Conservation (phyloP, 495 filamentous ascomycete species). For the Aspergillus cavernicola region DNA sequence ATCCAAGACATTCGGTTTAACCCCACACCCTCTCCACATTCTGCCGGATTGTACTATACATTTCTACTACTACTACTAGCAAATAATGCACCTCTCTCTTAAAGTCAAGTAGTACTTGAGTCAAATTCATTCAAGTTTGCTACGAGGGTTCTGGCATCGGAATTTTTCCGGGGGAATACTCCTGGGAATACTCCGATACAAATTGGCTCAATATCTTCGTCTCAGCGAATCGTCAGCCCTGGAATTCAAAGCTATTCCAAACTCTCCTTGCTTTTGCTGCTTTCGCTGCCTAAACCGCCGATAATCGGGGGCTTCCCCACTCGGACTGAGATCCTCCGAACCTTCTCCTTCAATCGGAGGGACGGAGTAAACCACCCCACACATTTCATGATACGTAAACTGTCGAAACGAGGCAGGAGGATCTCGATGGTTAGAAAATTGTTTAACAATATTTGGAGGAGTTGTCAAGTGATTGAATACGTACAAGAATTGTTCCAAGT, state of each 20-base stretch:
- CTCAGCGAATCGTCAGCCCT: background rate
- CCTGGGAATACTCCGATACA: background rate
- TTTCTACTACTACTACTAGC: no score
- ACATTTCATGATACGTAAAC: no score
- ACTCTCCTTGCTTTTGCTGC: background rate
- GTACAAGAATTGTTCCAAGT: no score
- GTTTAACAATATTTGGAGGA: no score
- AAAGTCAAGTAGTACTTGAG: no score
- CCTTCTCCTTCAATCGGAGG: background rate
- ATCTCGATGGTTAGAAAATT: no score
- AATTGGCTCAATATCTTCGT: background rate
- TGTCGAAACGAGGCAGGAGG: no score
- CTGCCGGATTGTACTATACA: background rate
- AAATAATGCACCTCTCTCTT: no score
- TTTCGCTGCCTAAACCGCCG: constrained; percentile 10
- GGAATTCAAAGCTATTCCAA: background rate
- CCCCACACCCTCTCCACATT: constrained; percentile 1
- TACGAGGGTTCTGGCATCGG: background rate
- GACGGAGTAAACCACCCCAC: no score
- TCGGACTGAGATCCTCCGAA: background rate
- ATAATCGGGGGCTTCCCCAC: constrained; percentile 10
- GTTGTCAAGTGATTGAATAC: no score
- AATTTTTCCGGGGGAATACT: background rate
- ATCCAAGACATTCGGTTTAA: no score
- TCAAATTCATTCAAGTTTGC: no score